Percentiles rank a stretch among this genome's conserved stretches.
phyloP scores from a whole-genome alignment of 768 basidiomycete species.

The Infundibulicybe gibba region DNA sequence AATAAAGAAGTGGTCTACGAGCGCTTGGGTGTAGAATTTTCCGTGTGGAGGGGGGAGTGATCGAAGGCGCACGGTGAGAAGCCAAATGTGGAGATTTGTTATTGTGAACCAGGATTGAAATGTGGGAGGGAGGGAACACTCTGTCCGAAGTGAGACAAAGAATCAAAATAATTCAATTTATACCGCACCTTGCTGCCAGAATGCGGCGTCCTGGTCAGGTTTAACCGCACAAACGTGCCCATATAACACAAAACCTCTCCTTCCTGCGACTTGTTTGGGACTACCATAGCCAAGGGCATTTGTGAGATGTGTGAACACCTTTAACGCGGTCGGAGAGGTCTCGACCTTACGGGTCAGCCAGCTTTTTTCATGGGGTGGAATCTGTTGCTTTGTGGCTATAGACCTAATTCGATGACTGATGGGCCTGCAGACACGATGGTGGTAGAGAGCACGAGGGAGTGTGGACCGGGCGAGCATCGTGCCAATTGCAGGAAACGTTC shows the following conservation, averaged over 20 bases:
- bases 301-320: slow-evolving; percentile 44
- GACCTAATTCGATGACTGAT: background rate
- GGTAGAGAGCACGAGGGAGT: no score
- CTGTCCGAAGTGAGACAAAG: slow-evolving; percentile 32
- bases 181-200: slow-evolving; percentile 64
- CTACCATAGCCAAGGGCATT: slow-evolving; percentile 56
- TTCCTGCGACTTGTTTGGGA: slow-evolving; percentile 56
- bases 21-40: slow-evolving; percentile 66
- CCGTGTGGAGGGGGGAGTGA: slow-evolving; percentile 71
- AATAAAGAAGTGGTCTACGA: slow-evolving; percentile 94
- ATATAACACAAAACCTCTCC: slow-evolving; percentile 57
- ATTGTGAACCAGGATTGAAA: slow-evolving; percentile 98
- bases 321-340: slow-evolving; percentile 41
- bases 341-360: slow-evolving; percentile 59
- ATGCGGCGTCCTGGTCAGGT: slow-evolving; percentile 55
- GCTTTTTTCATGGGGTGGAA: slow-evolving; percentile 23
- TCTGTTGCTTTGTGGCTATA: background rate
- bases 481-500: no score
- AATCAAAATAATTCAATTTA: slow-evolving; percentile 1
- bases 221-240: slow-evolving; percentile 48
- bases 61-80: slow-evolving; percentile 85
- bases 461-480: no score
- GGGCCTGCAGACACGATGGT: background rate
- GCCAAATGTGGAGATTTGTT: slow-evolving; percentile 90
- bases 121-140: slow-evolving; percentile 82